A percentile compares a stretch with the other conserved stretches of the same genome.
Conservation (phyloP, 2,329 filamentous ascomycete genomes). For the Gnomoniopsis sp. region DNA sequence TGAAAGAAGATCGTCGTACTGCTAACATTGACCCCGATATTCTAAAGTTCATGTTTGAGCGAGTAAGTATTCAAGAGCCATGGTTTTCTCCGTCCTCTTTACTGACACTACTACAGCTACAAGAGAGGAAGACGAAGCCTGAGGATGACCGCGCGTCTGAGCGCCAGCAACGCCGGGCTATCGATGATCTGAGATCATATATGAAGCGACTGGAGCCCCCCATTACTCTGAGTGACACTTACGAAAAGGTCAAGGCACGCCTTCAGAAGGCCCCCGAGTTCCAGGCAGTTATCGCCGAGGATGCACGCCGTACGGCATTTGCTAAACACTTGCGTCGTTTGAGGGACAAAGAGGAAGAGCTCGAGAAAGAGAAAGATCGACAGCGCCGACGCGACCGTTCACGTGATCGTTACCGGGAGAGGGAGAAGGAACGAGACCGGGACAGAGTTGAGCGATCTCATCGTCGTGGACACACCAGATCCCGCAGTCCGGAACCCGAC, state of each 20-base stretch:
- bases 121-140: slow-evolving; percentile 80
- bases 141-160: slow-evolving; percentile 81
- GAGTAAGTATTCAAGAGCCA: slow-evolving; percentile 45
- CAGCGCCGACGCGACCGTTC: slow-evolving; percentile 53
- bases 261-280: slow-evolving; percentile 82
- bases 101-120: slow-evolving; percentile 50
- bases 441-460: slow-evolving; percentile 63
- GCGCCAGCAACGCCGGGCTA: slow-evolving; percentile 77
- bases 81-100: background rate
- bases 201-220: slow-evolving; percentile 91
- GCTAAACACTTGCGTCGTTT: slow-evolving; percentile 88
- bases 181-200: slow-evolving; percentile 78
- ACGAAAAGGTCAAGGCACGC: slow-evolving; percentile 80
- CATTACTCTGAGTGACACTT: slow-evolving; percentile 73
- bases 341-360: slow-evolving; percentile 86
- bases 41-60: slow-evolving; percentile 78
- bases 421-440: slow-evolving; percentile 25
- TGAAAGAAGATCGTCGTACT: slow-evolving; percentile 84
- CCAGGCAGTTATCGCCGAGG: slow-evolving; percentile 76
- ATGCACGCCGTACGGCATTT: slow-evolving; percentile 78
- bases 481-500: slow-evolving; percentile 86
- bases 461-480: slow-evolving; percentile 55
- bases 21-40: slow-evolving; percentile 80
- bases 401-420: slow-evolving; percentile 49
- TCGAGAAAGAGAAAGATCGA: slow-evolving; percentile 59